Evolutionary conservation across 495 filamentous ascomycete species (phyloP), one percentile per base, ranked within the genome.

Genomic region (Tuber aestivum): DNA sequence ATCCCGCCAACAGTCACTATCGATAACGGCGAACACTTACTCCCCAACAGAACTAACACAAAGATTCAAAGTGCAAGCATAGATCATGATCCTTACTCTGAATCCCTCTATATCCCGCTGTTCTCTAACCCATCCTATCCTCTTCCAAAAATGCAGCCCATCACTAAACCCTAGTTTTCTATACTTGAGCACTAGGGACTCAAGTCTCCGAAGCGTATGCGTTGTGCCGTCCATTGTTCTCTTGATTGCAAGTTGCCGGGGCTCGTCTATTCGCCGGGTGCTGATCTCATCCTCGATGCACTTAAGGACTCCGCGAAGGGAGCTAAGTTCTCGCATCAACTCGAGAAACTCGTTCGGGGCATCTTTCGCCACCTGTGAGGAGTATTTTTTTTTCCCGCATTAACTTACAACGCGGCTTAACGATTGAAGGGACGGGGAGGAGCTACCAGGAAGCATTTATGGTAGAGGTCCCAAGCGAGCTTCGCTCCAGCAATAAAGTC

Each of bases 401-500:
- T 32, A 65, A 65, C 18, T 32, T 65, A n/a, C 12, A 32, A 65
- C 1, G 3, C 2, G 56, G 27, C 6, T 65, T 32, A 65, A 32
- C 14, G 32, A 3, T 27, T 61, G n/a, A 65, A 32, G 12, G 14
- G 56, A 3, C 3, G 3, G 56, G 32, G 14, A 65, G 18, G 1
- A 16, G 75, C 56, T 21, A 77, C 72, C 42, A 74, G 65, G 7
- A 74, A 80, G 37, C 72, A 82, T 7, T 82, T 69, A 44, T 69
- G 70, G 32, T 83, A 83, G 32, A 83, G 71, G 7, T 72, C 73
- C 82, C 78, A 82, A 3, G 78, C 80, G 42, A 85, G 76, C 6
- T 81, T 74, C 7, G 76, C 71, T 7, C 81, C 80, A 0, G 80
- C 77, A 21, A 85, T 41, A 50, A 85, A 77, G 48, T 85, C 84